Evolutionary conservation across 306 rosid species (phyloP), one percentile per base, ranked within the genome.

Genomic region (Albizia julibrissin): DNA sequence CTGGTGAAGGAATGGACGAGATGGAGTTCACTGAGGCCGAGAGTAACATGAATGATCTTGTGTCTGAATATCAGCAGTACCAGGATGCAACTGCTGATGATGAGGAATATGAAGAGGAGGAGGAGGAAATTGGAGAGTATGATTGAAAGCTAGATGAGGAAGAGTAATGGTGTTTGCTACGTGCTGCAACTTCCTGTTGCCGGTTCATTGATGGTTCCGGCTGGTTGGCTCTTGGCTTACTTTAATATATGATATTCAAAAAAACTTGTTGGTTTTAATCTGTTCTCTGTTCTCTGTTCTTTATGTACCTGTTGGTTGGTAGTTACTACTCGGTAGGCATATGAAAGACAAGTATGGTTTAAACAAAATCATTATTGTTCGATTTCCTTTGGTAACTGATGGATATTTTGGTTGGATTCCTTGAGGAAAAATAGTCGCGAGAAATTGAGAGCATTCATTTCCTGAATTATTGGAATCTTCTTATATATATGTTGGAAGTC

Each of bases 51-150:
- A 92, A 92, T 3, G 97, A 92, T 78, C 79, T 92, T 42, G 97
- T 92, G 10, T 88, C 97, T 0, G 97, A 92, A 79, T 92, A 92
- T 84, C 97, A 92, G 83, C 97, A 92, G 79, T 92, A 92, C 82
- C 97, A 92, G 65, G 97, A 92, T 78, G 97, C 97, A 66, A 92
- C 94, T 24, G 94, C 92, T 2, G 97, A 92, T 46, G 97, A 92
- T 34, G 94, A 90, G 22, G 97, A 88, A 39, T 88, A 90, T 31
- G 91, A 88, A 64, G 92, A 90, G 19, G 93, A 74, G 11, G 78
- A 84, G n/a, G 78, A 84, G 21, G 87, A 80, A 5, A 79, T 69
- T 19, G 54, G 40, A 16, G 85, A 87, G 0, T 69, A 69, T 42
- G 74, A 68, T 1, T 50, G 11, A 68, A 8, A 10, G 5, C 11